A percentile compares a stretch with the other conserved stretches of the same genome.
Evolutionary conservation across 2,329 filamentous ascomycete species (phyloP).

Genomic region (Westerdykella sp.): DNA sequence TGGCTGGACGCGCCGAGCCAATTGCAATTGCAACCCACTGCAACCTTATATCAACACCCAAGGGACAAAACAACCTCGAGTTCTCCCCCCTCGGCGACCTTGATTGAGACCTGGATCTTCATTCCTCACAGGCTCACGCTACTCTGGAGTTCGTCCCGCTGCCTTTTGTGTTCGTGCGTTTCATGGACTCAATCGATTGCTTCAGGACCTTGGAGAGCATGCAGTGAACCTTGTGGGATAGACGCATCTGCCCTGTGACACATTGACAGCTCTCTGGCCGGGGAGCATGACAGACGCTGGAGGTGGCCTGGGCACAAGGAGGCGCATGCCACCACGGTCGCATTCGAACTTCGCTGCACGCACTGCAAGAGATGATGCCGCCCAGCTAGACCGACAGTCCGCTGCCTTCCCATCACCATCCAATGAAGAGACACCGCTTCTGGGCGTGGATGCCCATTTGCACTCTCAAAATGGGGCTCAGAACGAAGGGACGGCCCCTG

Average conservation of each 20-base stretch:
- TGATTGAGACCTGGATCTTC: too few relatives aligned
- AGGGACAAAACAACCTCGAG: too few relatives aligned
- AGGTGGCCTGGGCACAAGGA: constrained; percentile 12
- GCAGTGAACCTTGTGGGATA: neutral
- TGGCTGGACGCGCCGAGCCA: too few relatives aligned
- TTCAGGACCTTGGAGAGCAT: neutral
- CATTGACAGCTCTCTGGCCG: constrained; percentile 6
- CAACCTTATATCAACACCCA: too few relatives aligned
- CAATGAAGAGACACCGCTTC: constrained; percentile 31
- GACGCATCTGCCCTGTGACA: constrained; percentile 12
- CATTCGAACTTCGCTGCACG: constrained; percentile 42
- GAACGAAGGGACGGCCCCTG: constrained; percentile 6
- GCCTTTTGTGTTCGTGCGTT: too few relatives aligned
- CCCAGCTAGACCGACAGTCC: constrained; percentile 39
- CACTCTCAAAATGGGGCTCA: constrained; percentile 2
- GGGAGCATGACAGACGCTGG: constrained; percentile 22
- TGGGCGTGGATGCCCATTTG: constrained; percentile 6
- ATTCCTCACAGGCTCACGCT: too few relatives aligned
- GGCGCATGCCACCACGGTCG: constrained; percentile 26
- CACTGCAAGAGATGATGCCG: constrained; percentile 41
- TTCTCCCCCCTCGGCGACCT: too few relatives aligned
- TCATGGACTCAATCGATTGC: neutral
- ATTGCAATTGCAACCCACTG: too few relatives aligned
- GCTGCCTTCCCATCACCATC: constrained; percentile 26
- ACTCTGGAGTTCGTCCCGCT: too few relatives aligned